A percentile compares a stretch with the other conserved stretches of the same genome.
These are phyloP conservation scores for Paramecium caudatum DNA, from an alignment of 73 alveolate genomes.

Conservation along the genomic window DNA sequence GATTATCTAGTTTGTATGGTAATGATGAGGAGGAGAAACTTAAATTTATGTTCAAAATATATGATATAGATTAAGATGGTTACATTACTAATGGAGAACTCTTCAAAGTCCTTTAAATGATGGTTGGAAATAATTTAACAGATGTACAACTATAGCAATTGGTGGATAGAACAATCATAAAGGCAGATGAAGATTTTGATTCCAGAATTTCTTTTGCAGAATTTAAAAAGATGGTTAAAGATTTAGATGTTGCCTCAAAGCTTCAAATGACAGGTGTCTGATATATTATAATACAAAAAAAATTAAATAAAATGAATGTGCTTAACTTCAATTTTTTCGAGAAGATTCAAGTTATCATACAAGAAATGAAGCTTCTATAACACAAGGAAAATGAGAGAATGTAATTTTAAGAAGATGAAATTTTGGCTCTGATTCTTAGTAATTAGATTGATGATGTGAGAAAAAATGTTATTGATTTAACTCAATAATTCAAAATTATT, in stretches of 20 bases:
- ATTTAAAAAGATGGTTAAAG: constrained; percentile 95
- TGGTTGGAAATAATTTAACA: constrained; percentile 98
- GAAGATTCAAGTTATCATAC: no score
- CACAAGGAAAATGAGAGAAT: no score
- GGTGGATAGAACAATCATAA: constrained; percentile 97
- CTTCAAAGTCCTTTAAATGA: constrained; percentile 97
- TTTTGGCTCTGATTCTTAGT: no score
- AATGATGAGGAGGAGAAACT: constrained; percentile 95
- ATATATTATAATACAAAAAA: constrained; percentile 13
- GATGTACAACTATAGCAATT: constrained; percentile 97
- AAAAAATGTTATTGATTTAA: no score
- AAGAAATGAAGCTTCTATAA: no score
- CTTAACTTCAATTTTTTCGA: no score
- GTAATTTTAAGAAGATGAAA: no score
- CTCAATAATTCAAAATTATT: no score
- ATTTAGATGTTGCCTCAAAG: constrained; percentile 90
- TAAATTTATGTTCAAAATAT: constrained; percentile 94
- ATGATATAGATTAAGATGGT: constrained; percentile 97
- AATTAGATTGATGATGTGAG: no score
- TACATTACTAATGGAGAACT: constrained; percentile 97
- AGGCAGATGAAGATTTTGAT: constrained; percentile 98
- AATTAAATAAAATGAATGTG: no score
- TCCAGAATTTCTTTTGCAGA: constrained; percentile 97
- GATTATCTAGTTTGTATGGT: constrained; percentile 93
- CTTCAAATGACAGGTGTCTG: constrained; percentile 72